phyloP scores from a whole-genome alignment of 2,329 filamentous ascomycete species.

The Epichloe coenophiala region DNA sequence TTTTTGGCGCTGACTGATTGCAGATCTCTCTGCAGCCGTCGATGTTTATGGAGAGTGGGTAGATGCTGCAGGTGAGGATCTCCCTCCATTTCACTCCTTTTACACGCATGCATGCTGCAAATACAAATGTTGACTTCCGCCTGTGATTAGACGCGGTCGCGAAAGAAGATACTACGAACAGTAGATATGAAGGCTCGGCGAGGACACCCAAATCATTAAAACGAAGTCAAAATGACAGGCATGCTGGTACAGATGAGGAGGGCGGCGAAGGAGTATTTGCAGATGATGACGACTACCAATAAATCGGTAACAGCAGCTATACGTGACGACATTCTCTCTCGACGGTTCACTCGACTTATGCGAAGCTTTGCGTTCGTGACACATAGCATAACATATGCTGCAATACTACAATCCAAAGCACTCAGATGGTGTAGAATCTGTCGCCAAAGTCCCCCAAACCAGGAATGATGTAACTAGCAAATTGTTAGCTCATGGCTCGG shows the following conservation, averaged over 20 bases:
- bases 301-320: background rate
- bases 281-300: constrained; percentile 44
- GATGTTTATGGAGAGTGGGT: constrained; percentile 99
- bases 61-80: constrained; percentile 54
- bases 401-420: background rate
- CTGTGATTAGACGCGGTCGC: constrained; percentile 32
- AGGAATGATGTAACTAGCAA: constrained; percentile 76
- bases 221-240: constrained; percentile 7
- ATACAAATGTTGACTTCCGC: background rate
- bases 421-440: constrained; percentile 79
- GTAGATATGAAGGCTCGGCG: constrained; percentile 16
- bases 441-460: constrained; percentile 93
- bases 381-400: background rate
- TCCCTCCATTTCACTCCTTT: background rate
- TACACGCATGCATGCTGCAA: background rate
- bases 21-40: constrained; percentile 78
- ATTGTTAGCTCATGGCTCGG: constrained; percentile 20
- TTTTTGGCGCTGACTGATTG: constrained; percentile 5
- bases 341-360: background rate
- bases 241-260: constrained; percentile 32
- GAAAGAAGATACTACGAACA: constrained; percentile 26
- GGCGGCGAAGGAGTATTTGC: constrained; percentile 38
- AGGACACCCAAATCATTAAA: constrained; percentile 8
- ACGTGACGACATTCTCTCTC: background rate
- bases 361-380: background rate